A percentile compares a stretch with the other conserved stretches of the same genome.
These are phyloP conservation scores for Mortierella sp. DNA, from an alignment of 371 early-diverging fungal genomes.

Conservation along the genomic window DNA sequence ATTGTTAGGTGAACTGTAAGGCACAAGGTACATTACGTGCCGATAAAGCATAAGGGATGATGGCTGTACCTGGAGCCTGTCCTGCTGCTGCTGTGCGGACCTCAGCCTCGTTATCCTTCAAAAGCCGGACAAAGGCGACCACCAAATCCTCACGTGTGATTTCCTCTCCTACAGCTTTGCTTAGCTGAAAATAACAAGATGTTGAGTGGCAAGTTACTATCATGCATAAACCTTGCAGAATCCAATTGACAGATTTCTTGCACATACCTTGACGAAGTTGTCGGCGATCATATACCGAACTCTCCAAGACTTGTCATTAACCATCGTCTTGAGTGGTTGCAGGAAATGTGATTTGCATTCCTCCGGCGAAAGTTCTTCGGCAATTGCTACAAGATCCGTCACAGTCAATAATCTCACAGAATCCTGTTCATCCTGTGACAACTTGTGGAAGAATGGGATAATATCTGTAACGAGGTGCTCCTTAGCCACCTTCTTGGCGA, in stretches of 20 bases:
- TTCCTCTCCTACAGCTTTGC: slow-evolving; percentile 82
- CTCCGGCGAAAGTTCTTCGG: slow-evolving; percentile 78
- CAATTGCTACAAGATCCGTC: slow-evolving; percentile 89
- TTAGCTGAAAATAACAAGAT: slow-evolving; percentile 59
- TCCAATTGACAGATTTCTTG: background rate
- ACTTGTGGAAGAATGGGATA: slow-evolving; percentile 80
- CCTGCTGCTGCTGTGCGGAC: slow-evolving; percentile 93
- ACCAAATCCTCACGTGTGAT: slow-evolving; percentile 82
- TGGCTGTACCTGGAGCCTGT: slow-evolving; percentile 82
- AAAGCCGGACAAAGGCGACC: slow-evolving; percentile 75
- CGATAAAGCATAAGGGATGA: background rate
- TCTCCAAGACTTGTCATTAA: slow-evolving; percentile 96
- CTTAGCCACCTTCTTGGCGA: slow-evolving; percentile 74
- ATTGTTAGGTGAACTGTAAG: too few species aligned
- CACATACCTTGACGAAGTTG: slow-evolving; percentile 88
- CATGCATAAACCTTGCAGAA: too few species aligned
- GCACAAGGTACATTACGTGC: too few species aligned
- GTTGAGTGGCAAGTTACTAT: background rate
- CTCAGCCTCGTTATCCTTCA: slow-evolving; percentile 97
- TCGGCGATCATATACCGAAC: slow-evolving; percentile 98
- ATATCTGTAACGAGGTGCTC: slow-evolving; percentile 80
- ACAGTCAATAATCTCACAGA: slow-evolving; percentile 96
- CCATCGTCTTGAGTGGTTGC: slow-evolving; percentile 77
- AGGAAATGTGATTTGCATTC: slow-evolving; percentile 81
- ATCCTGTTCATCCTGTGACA: slow-evolving; percentile 93